Evolutionary conservation across 2,329 filamentous ascomycete species (phyloP), one percentile per base, ranked within the genome.

Genomic region (Curvularia spicifera): DNA sequence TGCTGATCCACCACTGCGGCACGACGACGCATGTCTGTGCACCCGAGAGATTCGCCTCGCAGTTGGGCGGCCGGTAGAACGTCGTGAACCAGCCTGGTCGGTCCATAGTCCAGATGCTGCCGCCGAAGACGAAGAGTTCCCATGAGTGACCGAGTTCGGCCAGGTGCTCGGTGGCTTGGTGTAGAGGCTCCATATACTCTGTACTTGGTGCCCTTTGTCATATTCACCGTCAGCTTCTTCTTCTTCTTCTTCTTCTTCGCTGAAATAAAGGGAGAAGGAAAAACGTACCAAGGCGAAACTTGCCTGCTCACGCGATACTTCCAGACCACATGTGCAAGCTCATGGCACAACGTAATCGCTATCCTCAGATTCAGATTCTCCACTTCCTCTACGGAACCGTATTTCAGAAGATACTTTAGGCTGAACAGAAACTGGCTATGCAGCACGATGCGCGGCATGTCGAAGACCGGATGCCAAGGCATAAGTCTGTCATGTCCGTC

Each of bases 281-380:
- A 37, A n/a, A 7, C 55, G 54, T 46, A 56, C 54, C 31, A 42
- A 6, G 12, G 20, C n/a, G 24, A n/a, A 12, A 13, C 20, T 18
- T 42, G 22, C 5, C 18, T 35, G 15, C 28, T n/a, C 4, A 24
- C 18, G 12, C 54, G 46, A 42, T 54, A 44, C n/a, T 51, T 20
- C 54, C 58, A 60, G 2, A 51, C 54, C 2, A 33, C 29, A 31
- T 58, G 54, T 10, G 54, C 50, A 9, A 60, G 46, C 40, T 60
- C 49, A 18, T 54, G 58, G 42, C 54, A 53, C 5, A 60, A n/a
- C 1, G 40, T 47, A 10, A 60, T 58, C 3, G 54, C 58, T 5
- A 58, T 48, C 22, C 42, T 40, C 6, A 57, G 42, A 12, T 43
- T 18, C 5, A 57, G 5, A 2, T 46, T 35, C 10, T 58, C 42